A percentile compares a stretch with the other conserved stretches of the same genome.
These are phyloP conservation scores for Deinandra increscens DNA, from an alignment of 129 eudicot species.

Conservation along the genomic window DNA sequence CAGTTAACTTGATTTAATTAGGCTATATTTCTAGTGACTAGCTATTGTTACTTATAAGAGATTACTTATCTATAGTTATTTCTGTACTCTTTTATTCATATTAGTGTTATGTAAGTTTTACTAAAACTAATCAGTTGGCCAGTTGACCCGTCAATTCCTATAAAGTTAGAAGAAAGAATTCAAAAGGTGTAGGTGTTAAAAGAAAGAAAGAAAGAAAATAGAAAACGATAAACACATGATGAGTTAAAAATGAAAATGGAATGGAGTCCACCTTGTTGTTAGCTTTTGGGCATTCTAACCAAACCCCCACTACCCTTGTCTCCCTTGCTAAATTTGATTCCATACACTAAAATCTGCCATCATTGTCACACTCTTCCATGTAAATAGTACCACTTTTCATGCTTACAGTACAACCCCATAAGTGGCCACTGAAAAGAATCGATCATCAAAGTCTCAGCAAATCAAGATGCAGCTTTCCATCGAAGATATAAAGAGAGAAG, in stretches of 20 bases:
- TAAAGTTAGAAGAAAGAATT: too few species aligned
- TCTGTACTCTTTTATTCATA: too few species aligned
- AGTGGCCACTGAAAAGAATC: constrained; percentile 23
- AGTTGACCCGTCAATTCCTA: too few species aligned
- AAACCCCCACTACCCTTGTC: constrained; percentile 81
- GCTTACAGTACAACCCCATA: constrained; percentile 23
- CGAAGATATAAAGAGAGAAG: constrained; percentile 18
- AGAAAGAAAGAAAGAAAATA: background rate
- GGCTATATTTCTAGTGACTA: background rate
- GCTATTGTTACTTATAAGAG: background rate
- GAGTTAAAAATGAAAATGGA: constrained; percentile 9
- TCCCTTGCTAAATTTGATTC: constrained; percentile 35
- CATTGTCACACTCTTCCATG: constrained; percentile 29
- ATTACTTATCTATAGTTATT: too few species aligned
- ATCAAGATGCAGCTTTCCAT: constrained; percentile 35
- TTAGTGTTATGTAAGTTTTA: too few species aligned
- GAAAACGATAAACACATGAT: constrained; percentile 9
- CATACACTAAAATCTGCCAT: constrained; percentile 35
- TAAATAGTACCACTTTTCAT: constrained; percentile 21
- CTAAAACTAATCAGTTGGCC: too few species aligned
- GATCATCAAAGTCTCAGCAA: constrained; percentile 23
- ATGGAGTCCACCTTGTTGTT: constrained; percentile 42
- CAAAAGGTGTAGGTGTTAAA: background rate
- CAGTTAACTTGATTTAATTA: background rate
- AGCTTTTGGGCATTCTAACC: constrained; percentile 57